A percentile compares a stretch with the other conserved stretches of the same genome.
These are phyloP conservation scores for Aspergillus ostianus DNA, from an alignment of 495 filamentous ascomycete genomes.

Conservation along the genomic window DNA sequence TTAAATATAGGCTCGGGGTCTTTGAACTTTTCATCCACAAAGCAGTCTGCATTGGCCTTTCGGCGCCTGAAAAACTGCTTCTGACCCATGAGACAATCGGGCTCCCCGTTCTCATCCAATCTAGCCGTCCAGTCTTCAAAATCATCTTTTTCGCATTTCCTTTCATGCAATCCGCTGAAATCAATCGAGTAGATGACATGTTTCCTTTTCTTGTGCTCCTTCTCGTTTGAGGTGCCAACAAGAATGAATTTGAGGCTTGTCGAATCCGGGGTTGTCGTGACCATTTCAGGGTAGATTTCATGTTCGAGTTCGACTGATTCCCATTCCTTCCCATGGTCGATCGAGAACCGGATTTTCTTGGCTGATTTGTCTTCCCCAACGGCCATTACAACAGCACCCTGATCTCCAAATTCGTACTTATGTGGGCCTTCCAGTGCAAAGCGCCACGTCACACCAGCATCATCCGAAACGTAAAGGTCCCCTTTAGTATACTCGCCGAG, in stretches of 20 bases:
- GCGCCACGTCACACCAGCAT: slow-evolving; percentile 84
- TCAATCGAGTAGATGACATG: slow-evolving; percentile 71
- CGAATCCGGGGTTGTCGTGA: slow-evolving; percentile 87
- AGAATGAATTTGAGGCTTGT: slow-evolving; percentile 87
- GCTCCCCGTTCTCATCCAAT: slow-evolving; percentile 71
- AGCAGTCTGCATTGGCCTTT: slow-evolving; percentile 83
- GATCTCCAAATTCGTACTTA: slow-evolving; percentile 92
- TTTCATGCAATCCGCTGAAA: slow-evolving; percentile 77
- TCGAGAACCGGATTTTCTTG: slow-evolving; percentile 71
- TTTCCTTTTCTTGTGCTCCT: slow-evolving; percentile 36
- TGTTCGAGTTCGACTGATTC: slow-evolving; percentile 59
- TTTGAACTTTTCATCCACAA: slow-evolving; percentile 81
- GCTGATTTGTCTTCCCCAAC: slow-evolving; percentile 64
- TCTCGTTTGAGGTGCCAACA: slow-evolving; percentile 47
- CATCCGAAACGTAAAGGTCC: slow-evolving; percentile 82
- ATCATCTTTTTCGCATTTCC: slow-evolving; percentile 75
- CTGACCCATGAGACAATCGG: slow-evolving; percentile 92
- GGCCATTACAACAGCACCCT: slow-evolving; percentile 83
- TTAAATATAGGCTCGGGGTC: slow-evolving; percentile 62
- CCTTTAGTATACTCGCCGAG: slow-evolving; percentile 65
- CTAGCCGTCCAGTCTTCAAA: slow-evolving; percentile 87
- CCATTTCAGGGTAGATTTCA: slow-evolving; percentile 58
- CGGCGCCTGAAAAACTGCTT: slow-evolving; percentile 79
- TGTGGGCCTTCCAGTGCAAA: slow-evolving; percentile 74
- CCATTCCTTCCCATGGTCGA: slow-evolving; percentile 87